Conservation (phyloP, 345 rosid genomes). For the Laguncularia racemosa region DNA sequence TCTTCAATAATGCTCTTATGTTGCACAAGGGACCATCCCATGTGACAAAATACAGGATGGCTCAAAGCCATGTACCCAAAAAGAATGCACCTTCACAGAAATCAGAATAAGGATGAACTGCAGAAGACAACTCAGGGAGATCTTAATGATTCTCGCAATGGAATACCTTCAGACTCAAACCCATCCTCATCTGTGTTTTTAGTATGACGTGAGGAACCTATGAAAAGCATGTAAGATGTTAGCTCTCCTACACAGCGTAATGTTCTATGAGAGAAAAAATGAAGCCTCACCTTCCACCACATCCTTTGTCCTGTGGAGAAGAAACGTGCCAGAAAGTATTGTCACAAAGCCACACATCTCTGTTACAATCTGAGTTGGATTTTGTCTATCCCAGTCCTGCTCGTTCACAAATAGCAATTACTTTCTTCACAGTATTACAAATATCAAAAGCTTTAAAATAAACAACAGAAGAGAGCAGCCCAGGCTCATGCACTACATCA, state of each 20-base stretch:
- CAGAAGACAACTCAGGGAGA: constrained; percentile 18
- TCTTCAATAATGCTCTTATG: background rate
- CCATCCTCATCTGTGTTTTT: constrained; percentile 40
- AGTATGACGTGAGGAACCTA: constrained; percentile 40
- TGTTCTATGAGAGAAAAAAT: constrained; percentile 3
- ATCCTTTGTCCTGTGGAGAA: constrained; percentile 84
- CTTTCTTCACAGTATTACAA: constrained; percentile 2
- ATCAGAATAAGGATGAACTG: constrained; percentile 2
- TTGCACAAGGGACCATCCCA: constrained; percentile 3
- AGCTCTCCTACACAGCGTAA: constrained; percentile 6
- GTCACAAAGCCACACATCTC: constrained; percentile 82
- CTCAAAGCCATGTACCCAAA: constrained; percentile 10
- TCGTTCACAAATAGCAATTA: background rate
- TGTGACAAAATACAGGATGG: constrained; percentile 1
- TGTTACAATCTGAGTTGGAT: constrained; percentile 66
- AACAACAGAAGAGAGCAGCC: background rate
- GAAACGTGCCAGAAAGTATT: constrained; percentile 77
- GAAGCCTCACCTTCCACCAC: constrained; percentile 57
- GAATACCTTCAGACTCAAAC: constrained; percentile 43
- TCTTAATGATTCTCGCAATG: constrained; percentile 41
- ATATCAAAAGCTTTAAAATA: background rate
- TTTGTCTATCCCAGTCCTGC: constrained; percentile 92
- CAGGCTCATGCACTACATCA: no score
- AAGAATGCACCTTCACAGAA: constrained; percentile 7
- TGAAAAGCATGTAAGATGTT: constrained; percentile 10